These are phyloP conservation scores for Mycena belliarum DNA, from an alignment of 768 basidiomycete genomes.

Conservation along the genomic window DNA sequence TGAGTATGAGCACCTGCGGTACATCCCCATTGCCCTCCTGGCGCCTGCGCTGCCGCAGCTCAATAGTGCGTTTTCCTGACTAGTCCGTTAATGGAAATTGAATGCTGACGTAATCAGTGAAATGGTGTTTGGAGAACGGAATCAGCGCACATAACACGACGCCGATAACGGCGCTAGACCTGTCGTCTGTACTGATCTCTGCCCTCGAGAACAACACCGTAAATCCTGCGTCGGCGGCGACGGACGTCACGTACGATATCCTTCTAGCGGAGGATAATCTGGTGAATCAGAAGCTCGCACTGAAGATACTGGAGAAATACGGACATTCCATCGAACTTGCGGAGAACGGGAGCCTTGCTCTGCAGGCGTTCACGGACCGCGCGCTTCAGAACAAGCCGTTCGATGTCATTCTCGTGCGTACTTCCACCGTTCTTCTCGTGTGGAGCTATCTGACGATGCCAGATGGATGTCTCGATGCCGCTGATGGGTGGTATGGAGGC, in stretches of 20 bases:
- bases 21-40: conserved; percentile 93
- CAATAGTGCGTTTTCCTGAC: conserved; percentile 54
- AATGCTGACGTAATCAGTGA: conserved; percentile 51
- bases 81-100: conserved; percentile 8
- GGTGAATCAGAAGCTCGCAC: conserved; percentile 93
- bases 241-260: conserved; percentile 87
- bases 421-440: too few relatives aligned
- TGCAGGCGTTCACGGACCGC: conserved; percentile 87
- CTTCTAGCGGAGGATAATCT: conserved; percentile 96
- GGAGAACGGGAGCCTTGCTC: conserved; percentile 92
- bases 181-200: conserved; percentile 88
- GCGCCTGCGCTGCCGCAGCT: conserved; percentile 76
- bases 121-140: conserved; percentile 96
- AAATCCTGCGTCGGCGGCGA: conserved; percentile 82
- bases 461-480: conserved; percentile 99
- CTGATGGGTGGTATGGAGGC: conserved; percentile 99
- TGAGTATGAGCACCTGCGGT: conserved; percentile 91
- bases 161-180: conserved; percentile 84
- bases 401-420: conserved; percentile 86
- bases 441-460: too few relatives aligned
- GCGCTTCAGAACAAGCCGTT: conserved; percentile 73
- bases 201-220: conserved; percentile 95
- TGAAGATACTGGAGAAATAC: conserved; percentile 95
- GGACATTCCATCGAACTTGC: conserved; percentile 96
- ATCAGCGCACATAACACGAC: conserved; percentile 95